Base-by-base conservation (phyloP, 2,329 filamentous ascomycete species). In the Alternaria viburni region DNA sequence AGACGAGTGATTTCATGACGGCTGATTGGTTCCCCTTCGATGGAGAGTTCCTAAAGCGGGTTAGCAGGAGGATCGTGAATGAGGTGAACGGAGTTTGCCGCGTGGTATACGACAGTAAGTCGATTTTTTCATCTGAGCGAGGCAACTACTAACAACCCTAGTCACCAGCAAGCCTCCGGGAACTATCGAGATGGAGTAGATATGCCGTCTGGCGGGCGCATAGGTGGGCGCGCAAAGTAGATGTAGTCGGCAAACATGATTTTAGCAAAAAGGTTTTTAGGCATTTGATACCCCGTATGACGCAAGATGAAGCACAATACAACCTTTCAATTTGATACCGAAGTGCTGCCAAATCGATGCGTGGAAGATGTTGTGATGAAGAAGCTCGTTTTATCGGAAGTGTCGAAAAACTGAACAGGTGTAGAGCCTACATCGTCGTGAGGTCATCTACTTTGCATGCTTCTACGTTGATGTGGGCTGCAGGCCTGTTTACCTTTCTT, bases 181-280 rank as follows among this genome's bases (percentile, higher is more conserved):
- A 64, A 93, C 90, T 2, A 92, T 93, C 74, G 91, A 92, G 83
- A 87, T 92, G 83, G 89, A 92, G 81, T 93, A 87, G 32, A 59
- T n/a, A 41, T 30, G n/a, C 28, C 50, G n/a, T 30, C 6, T 43
- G 19, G 25, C 13, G 19, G 3, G 13, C 15, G 26, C 15, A 2
- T 7, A 15, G 9, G 26, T 47, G 11, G 28, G 28, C 15, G 28
- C 17, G 10, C 49, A 10, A 23, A 51, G 49, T 51, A 51, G 49
- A 11, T 51, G 49, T 32, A 51, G 49, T 28, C 17, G 49, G 49
- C 19, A 51, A 51, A 21, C 49, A 19, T 3, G 28, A 7, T 51
- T 12, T 19, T 21, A 19, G 15, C 10, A 32, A 32, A 13, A 11
- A 36, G 28, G 28, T 23, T 32, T 51, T 36, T 23, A 51, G 49